A percentile compares a stretch with the other conserved stretches of the same genome.
These are phyloP conservation scores for Claviceps digitariae DNA, from an alignment of 2,329 filamentous ascomycete genomes.

Conservation along the genomic window DNA sequence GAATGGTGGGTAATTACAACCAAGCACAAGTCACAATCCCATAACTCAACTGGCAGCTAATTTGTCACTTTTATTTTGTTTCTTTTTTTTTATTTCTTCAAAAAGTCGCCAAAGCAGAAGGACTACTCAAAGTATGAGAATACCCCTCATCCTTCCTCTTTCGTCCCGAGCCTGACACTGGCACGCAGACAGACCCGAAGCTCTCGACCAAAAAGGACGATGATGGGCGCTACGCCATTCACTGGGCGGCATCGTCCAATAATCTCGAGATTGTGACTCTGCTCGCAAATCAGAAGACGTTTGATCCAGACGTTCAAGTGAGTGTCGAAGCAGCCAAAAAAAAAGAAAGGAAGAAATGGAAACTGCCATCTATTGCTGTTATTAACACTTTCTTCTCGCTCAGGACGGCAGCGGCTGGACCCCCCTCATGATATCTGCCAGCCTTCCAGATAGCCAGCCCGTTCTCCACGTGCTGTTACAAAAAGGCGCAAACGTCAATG, in stretches of 20 bases:
- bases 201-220: slow-evolving; percentile 61
- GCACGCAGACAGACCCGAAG: slow-evolving; percentile 58
- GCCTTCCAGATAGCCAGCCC: slow-evolving; percentile 56
- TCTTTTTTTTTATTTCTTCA: background rate
- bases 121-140: slow-evolving; percentile 7
- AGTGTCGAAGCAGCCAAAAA: background rate
- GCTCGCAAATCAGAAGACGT: slow-evolving; percentile 55
- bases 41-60: background rate
- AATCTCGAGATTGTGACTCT: slow-evolving; percentile 60
- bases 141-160: background rate
- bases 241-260: slow-evolving; percentile 88
- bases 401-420: slow-evolving; percentile 73
- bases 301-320: slow-evolving; percentile 75
- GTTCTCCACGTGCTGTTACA: slow-evolving; percentile 54
- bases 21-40: background rate
- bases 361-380: background rate
- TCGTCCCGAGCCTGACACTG: background rate
- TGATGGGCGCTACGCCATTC: slow-evolving; percentile 79
- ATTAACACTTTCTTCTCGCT: background rate
- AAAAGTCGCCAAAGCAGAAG: slow-evolving; percentile 9
- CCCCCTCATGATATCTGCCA: slow-evolving; percentile 69
- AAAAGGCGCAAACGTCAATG: slow-evolving; percentile 58
- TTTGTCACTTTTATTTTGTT: background rate
- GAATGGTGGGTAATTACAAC: slow-evolving; percentile 43
- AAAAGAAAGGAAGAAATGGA: background rate